These are phyloP conservation scores for Hypoxylon fragiforme DNA, from an alignment of 495 filamentous ascomycete genomes.

Conservation along the genomic window DNA sequence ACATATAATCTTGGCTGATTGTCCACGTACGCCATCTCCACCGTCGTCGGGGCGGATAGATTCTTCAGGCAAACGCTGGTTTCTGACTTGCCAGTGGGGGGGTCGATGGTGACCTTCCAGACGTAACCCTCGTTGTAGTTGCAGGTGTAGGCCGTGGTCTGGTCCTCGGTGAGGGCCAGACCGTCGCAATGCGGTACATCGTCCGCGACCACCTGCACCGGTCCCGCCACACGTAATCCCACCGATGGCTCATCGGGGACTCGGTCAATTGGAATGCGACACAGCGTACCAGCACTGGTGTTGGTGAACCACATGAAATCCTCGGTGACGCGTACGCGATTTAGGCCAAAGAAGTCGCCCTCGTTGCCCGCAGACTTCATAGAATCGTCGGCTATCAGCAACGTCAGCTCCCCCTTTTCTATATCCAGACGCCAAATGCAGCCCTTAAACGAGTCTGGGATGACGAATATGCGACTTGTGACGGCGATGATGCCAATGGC, in stretches of 20 bases:
- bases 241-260: constrained; percentile 20
- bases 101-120: constrained; percentile 32
- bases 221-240: constrained; percentile 27
- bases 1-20: constrained; percentile 31
- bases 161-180: constrained; percentile 28
- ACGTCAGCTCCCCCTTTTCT: constrained; percentile 19
- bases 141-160: constrained; percentile 32
- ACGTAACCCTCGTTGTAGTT: constrained; percentile 36
- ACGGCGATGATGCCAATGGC: constrained; percentile 27
- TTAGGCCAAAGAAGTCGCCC: constrained; percentile 33
- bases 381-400: constrained; percentile 25
- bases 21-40: constrained; percentile 30
- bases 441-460: constrained; percentile 29
- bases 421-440: constrained; percentile 37
- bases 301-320: constrained; percentile 37
- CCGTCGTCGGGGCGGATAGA: constrained; percentile 33
- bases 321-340: constrained; percentile 29
- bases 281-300: constrained; percentile 31
- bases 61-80: constrained; percentile 26
- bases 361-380: constrained; percentile 27
- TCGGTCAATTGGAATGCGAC: constrained; percentile 34
- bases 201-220: constrained; percentile 24
- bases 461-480: constrained; percentile 26
- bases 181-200: constrained; percentile 36
- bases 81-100: constrained; percentile 21